A percentile compares a stretch with the other conserved stretches of the same genome.
Conservation (phyloP, 768 basidiomycete species). For the Hortiboletus campestris region DNA sequence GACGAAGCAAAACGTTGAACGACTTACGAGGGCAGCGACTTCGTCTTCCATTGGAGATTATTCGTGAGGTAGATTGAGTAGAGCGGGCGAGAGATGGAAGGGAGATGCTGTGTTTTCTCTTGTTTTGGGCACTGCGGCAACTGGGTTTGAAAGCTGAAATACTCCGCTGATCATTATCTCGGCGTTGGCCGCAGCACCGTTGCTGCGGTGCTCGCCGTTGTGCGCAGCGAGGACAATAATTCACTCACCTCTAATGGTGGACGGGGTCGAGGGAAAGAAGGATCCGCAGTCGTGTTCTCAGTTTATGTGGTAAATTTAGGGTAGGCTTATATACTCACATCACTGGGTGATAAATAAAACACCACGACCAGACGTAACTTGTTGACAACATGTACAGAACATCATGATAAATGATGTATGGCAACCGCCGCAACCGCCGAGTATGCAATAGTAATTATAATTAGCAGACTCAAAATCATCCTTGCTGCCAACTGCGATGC, state of each 20-base stretch:
- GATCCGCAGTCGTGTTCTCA: neutral
- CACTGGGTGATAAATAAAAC: neutral
- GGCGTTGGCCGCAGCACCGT: neutral
- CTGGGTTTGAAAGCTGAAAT: constrained; percentile 24
- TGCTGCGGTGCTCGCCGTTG: neutral
- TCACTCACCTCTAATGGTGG: neutral
- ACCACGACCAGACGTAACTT: no score
- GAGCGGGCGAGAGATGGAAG: constrained; percentile 18
- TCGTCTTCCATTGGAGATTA: constrained; percentile 57
- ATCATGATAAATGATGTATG: neutral
- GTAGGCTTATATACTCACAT: neutral
- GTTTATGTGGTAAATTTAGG: neutral
- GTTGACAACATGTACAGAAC: neutral
- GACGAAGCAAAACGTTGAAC: neutral
- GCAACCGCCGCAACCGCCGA: neutral
- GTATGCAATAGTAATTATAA: neutral
- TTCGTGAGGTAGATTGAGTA: constrained; percentile 24
- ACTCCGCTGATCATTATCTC: constrained; percentile 17
- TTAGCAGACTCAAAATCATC: neutral
- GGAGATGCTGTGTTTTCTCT: constrained; percentile 15
- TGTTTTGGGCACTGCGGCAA: constrained; percentile 18
- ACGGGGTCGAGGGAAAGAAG: neutral
- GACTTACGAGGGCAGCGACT: constrained; percentile 53
- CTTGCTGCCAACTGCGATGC: neutral
- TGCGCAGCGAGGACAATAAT: neutral